A percentile compares a stretch with the other conserved stretches of the same genome.
phyloP scores from a whole-genome alignment of 2,329 filamentous ascomycete genomes.

The Periglandula ipomoeae region DNA sequence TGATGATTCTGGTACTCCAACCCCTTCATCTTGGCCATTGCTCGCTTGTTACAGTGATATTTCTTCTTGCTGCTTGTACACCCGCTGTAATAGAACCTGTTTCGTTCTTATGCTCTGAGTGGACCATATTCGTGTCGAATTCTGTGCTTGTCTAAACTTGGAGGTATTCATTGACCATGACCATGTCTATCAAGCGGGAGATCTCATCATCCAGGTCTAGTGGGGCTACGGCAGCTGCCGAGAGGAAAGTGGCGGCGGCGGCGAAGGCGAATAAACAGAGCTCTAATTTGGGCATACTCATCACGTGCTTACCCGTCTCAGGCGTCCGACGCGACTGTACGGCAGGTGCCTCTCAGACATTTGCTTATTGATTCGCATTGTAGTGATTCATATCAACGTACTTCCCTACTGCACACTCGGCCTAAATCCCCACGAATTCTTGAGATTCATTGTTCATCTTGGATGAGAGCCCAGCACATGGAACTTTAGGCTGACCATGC shows the following conservation, averaged over 20 bases:
- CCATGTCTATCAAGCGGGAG: no score
- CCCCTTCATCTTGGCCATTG: no score
- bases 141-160: no score
- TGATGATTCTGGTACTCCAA: no score
- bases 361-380: background rate
- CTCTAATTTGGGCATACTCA: no score
- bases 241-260: background rate
- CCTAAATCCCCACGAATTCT: background rate
- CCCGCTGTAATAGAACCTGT: no score
- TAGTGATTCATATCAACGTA: background rate
- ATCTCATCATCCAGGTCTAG: background rate
- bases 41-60: no score
- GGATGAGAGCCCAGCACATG: background rate
- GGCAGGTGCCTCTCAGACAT: background rate
- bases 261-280: no score
- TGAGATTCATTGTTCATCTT: background rate
- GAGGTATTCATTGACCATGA: no score
- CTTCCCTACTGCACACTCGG: background rate
- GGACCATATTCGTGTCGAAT: no score
- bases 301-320: slow-evolving; percentile 12
- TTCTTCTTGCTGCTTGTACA: no score
- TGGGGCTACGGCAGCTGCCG: slow-evolving; percentile 4
- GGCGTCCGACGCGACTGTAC: background rate
- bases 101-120: no score
- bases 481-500: slow-evolving; percentile 22